Percentiles rank a stretch among this genome's conserved stretches.
Evolutionary conservation across 108 stramenopile genomes (phyloP).

Genomic region (Skeletonema potamos): DNA sequence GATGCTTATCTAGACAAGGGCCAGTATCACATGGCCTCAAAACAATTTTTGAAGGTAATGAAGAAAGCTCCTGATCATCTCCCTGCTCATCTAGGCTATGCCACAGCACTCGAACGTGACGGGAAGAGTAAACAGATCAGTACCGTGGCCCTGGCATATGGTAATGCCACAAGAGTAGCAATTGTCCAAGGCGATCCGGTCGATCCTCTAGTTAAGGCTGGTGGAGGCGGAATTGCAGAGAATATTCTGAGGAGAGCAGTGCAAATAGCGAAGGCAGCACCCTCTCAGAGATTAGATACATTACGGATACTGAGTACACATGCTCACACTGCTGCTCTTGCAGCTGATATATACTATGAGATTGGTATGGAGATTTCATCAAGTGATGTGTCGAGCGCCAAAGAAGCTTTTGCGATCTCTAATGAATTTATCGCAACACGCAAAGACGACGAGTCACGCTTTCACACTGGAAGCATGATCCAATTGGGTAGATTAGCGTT

Average conservation of each 20-base stretch:
- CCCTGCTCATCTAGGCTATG: conserved; percentile 51
- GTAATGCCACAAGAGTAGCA: conserved; percentile 47
- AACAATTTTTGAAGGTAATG: conserved; percentile 56
- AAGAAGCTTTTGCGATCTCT: conserved; percentile 29
- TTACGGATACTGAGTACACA: conserved; percentile 24
- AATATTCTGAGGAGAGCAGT: conserved; percentile 45
- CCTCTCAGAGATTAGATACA: conserved; percentile 22
- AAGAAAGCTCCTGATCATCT: conserved; percentile 51
- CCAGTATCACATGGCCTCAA: conserved; percentile 43
- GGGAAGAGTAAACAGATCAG: conserved; percentile 43
- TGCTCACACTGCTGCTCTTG: conserved; percentile 43
- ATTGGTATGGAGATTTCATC: conserved; percentile 40
- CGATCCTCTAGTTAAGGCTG: conserved; percentile 35
- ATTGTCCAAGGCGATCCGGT: conserved; percentile 41
- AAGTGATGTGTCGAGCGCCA: conserved; percentile 19
- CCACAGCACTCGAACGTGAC: conserved; percentile 48
- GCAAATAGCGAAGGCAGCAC: conserved; percentile 31
- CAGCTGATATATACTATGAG: conserved; percentile 47
- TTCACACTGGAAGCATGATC: conserved; percentile 36
- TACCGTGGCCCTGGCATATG: conserved; percentile 41
- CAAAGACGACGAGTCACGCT: conserved; percentile 38
- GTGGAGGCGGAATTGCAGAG: conserved; percentile 47
- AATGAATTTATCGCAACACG: conserved; percentile 37
- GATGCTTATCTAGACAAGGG: conserved; percentile 56
- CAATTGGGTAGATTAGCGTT: conserved; percentile 40